A percentile compares a stretch with the other conserved stretches of the same genome.
phyloP scores from a whole-genome alignment of 805 yeast species.

The Suhomyces sp. region DNA sequence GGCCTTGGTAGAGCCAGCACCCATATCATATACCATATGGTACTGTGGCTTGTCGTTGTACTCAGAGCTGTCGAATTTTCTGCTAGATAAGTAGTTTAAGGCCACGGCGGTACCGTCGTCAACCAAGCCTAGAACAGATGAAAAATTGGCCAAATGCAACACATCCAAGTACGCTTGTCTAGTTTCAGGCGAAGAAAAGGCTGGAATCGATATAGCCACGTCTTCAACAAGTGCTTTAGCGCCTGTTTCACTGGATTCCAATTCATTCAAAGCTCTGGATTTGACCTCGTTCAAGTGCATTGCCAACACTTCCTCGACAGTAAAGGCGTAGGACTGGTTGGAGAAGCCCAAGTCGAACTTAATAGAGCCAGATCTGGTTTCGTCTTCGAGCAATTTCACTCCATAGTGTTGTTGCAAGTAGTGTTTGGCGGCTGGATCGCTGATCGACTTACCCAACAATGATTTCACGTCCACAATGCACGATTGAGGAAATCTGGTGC shows the following conservation, averaged over 20 bases:
- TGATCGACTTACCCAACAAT: slow-evolving; percentile 62
- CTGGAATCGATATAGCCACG: slow-evolving; percentile 76
- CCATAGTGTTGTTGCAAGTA: slow-evolving; percentile 63
- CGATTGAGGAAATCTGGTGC: slow-evolving; percentile 69
- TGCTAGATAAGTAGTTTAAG: slow-evolving; percentile 66
- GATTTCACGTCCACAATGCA: slow-evolving; percentile 68
- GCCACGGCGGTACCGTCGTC: slow-evolving; percentile 95
- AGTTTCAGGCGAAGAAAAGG: slow-evolving; percentile 60
- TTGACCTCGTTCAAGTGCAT: slow-evolving; percentile 73
- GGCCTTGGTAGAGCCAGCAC: slow-evolving; percentile 88
- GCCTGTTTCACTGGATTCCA: slow-evolving; percentile 24
- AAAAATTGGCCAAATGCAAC: slow-evolving; percentile 63
- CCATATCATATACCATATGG: slow-evolving; percentile 82
- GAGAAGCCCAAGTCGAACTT: slow-evolving; percentile 49
- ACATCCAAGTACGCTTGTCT: slow-evolving; percentile 72
- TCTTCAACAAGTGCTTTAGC: slow-evolving; percentile 55
- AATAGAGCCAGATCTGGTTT: slow-evolving; percentile 46
- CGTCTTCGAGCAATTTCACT: slow-evolving; percentile 40
- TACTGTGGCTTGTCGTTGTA: slow-evolving; percentile 42
- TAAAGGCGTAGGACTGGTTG: slow-evolving; percentile 30
- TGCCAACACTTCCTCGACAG: slow-evolving; percentile 77
- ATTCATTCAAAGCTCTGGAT: slow-evolving; percentile 58
- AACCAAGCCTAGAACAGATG: slow-evolving; percentile 60
- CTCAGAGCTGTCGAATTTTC: slow-evolving; percentile 35
- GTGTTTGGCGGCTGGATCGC: slow-evolving; percentile 44